Evolutionary conservation across 495 filamentous ascomycete species (phyloP).

Genomic region (Aspergillus nanangensis): DNA sequence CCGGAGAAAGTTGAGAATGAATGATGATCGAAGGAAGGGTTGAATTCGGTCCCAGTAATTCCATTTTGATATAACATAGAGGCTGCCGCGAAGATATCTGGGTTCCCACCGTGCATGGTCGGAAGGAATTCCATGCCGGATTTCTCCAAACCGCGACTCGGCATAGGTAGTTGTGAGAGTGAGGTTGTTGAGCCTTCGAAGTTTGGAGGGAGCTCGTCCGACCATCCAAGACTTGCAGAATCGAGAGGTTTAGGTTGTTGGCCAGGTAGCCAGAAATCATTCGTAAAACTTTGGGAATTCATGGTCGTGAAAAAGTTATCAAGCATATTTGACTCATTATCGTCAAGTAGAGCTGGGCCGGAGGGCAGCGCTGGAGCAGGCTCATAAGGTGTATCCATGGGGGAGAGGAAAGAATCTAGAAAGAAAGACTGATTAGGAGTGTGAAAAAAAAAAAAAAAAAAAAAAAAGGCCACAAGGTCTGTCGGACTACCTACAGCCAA

Average conservation of each 20-base stretch:
- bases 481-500: slow-evolving; percentile 52
- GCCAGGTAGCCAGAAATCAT: slow-evolving; percentile 41
- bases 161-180: slow-evolving; percentile 45
- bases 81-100: slow-evolving; percentile 49
- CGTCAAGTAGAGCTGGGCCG: slow-evolving; percentile 56
- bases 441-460: too few species aligned
- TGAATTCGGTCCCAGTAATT: slow-evolving; percentile 25
- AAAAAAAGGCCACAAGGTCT: not conserved
- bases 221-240: slow-evolving; percentile 45
- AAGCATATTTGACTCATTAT: slow-evolving; percentile 58
- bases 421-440: slow-evolving; percentile 16
- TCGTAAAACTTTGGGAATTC: slow-evolving; percentile 49
- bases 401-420: slow-evolving; percentile 42
- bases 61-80: slow-evolving; percentile 43
- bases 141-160: slow-evolving; percentile 24
- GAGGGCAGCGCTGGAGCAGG: slow-evolving; percentile 54
- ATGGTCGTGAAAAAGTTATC: slow-evolving; percentile 59
- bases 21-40: slow-evolving; percentile 25
- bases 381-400: slow-evolving; percentile 49
- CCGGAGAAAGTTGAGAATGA: slow-evolving; percentile 23
- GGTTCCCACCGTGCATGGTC: slow-evolving; percentile 16
- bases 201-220: slow-evolving; percentile 52
- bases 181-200: slow-evolving; percentile 60
- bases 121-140: slow-evolving; percentile 16
- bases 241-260: slow-evolving; percentile 42